A percentile compares a stretch with the other conserved stretches of the same genome.
Evolutionary conservation across 768 basidiomycete genomes (phyloP).

Genomic region (Clavaria fumosa): DNA sequence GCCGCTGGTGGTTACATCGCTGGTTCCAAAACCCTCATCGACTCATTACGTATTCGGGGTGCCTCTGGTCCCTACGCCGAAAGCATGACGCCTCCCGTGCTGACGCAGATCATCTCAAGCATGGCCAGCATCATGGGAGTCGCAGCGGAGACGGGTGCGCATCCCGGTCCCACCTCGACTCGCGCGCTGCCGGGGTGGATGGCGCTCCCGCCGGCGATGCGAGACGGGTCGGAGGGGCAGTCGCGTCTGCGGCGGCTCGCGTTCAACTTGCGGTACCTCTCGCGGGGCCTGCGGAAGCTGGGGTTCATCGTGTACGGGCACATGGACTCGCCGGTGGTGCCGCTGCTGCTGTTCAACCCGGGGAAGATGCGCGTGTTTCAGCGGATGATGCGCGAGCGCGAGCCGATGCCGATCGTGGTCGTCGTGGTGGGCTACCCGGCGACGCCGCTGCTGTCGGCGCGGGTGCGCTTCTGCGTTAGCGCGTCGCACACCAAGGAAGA

Average conservation of each 20-base stretch:
- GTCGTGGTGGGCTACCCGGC: slow-evolving; percentile 89
- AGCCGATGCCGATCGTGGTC: slow-evolving; percentile 70
- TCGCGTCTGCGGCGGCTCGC: slow-evolving; percentile 76
- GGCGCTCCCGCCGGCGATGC: slow-evolving; percentile 49
- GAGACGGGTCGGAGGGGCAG: slow-evolving; percentile 74
- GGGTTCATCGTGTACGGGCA: slow-evolving; percentile 97
- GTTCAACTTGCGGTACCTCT: slow-evolving; percentile 91
- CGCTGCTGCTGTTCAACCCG: slow-evolving; percentile 80
- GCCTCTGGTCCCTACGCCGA: slow-evolving; percentile 82
- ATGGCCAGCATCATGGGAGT: slow-evolving; percentile 98
- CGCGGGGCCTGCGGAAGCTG: slow-evolving; percentile 69
- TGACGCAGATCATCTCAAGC: slow-evolving; percentile 80
- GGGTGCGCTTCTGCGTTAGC: slow-evolving; percentile 89
- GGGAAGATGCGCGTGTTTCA: slow-evolving; percentile 91
- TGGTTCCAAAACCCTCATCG: slow-evolving; percentile 66
- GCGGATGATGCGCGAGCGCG: slow-evolving; percentile 69
- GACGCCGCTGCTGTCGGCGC: slow-evolving; percentile 73
- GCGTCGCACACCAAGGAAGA: slow-evolving; percentile 97
- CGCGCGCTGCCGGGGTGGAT: slow-evolving; percentile 65
- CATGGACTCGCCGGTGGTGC: slow-evolving; percentile 84
- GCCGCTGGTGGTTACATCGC: slow-evolving; percentile 92
- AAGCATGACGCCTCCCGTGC: slow-evolving; percentile 77
- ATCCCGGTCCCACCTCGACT: slow-evolving; percentile 58
- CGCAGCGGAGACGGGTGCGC: slow-evolving; percentile 21
- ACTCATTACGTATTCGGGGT: slow-evolving; percentile 64